These are phyloP conservation scores for Arthroderma sp. DNA, from an alignment of 2,329 filamentous ascomycete genomes.

Conservation along the genomic window DNA sequence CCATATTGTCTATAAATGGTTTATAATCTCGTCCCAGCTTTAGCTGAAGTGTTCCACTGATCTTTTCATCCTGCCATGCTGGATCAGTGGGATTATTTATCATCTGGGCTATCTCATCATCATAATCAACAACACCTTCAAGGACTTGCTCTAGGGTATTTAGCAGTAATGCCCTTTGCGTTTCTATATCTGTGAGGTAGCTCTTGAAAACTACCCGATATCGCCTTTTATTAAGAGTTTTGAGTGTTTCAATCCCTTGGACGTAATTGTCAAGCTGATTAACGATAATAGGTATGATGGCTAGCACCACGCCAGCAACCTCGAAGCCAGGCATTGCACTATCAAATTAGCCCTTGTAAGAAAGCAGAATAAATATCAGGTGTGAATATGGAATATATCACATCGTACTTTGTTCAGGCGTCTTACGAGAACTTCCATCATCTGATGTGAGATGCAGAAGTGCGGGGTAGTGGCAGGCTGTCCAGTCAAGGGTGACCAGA, in stretches of 20 bases:
- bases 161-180: conserved; percentile 1
- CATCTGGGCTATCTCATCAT: neutral
- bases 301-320: conserved; percentile 11
- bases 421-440: neutral
- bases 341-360: neutral
- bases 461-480: no score
- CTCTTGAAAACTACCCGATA: conserved; percentile 4
- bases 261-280: conserved; percentile 8
- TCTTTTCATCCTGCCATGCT: neutral
- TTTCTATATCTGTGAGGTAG: neutral
- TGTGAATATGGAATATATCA: neutral
- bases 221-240: neutral
- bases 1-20: no score
- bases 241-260: conserved; percentile 2
- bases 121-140: neutral
- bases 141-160: conserved; percentile 4
- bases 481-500: no score
- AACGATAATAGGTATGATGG: conserved; percentile 11
- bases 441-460: neutral
- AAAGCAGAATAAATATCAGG: neutral
- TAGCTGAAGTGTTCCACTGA: neutral
- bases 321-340: conserved; percentile 11
- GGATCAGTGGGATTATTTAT: neutral
- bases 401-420: neutral
- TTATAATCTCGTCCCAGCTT: no score